Base-by-base conservation (phyloP, 2,329 filamentous ascomycete genomes). In the Calonectria pseudoreteaudii region DNA sequence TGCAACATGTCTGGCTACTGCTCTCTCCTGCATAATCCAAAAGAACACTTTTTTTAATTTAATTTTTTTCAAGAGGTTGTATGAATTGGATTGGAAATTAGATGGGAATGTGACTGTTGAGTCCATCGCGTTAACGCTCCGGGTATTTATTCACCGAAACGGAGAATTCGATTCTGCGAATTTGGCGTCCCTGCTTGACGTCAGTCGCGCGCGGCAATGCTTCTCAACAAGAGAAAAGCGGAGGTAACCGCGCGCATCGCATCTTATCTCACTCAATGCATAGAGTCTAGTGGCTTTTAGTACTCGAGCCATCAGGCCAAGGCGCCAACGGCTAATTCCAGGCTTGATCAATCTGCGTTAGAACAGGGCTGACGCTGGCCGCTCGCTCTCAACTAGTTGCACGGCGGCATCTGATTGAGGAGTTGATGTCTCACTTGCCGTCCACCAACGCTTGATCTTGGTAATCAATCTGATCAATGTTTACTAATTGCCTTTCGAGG, bases 121-220 rank as follows among this genome's bases (percentile, higher is more conserved):
- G 41, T 9, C n/a, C 6, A 18, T 23, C 34, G 34, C 56, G 34
- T 36, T 41, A 62, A 5, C 23, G 18, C 20, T 13, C 18, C 56
- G 56, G 56, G 38, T 4, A 62, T 62, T 62, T 41, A 62, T 41
- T 62, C 56, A 41, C 56, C 56, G 36, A 28, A 1, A 5, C 56
- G 56, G 56, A 41, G 36, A 62, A 62, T 62, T 62, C 36, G n/a
- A 62, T 28, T 20, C 16, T 34, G 60, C 18, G 3, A 49, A 23
- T 18, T 47, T 13, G 28, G 26, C 5, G 20, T 16, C 20, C 60
- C 41, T 18, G 28, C 44, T 49, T 65, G 60, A 65, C 60, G 60
- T 49, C 38, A 65, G 41, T 65, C 60, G 38, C 60, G 60, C 60
- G 60, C 60, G 60, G 60, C 30, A 65, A 65, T 26, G 11, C 7